phyloP scores from a whole-genome alignment of 2,329 filamentous ascomycete species.

The Talaromyces sp. region DNA sequence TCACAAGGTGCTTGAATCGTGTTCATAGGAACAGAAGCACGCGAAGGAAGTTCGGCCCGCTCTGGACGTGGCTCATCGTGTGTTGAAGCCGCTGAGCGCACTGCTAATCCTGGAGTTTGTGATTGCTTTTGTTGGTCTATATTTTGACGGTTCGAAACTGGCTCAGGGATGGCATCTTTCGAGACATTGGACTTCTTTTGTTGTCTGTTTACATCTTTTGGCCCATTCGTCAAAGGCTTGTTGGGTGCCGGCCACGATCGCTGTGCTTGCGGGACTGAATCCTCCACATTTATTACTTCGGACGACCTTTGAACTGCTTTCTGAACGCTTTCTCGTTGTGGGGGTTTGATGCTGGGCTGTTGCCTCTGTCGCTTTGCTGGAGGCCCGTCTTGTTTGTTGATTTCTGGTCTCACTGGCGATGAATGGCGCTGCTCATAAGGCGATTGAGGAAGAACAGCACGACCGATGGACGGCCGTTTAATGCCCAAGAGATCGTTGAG shows the following conservation, averaged over 20 bases:
- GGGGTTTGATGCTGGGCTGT: slow-evolving; percentile 14
- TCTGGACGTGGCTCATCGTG: background rate
- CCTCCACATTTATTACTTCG: slow-evolving; percentile 7
- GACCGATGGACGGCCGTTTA: slow-evolving; percentile 59
- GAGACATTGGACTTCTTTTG: background rate
- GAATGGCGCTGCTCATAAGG: slow-evolving; percentile 53
- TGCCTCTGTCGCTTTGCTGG: slow-evolving; percentile 30
- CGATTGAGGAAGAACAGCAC: slow-evolving; percentile 56
- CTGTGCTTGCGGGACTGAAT: background rate
- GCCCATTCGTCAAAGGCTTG: background rate
- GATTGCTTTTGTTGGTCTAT: background rate
- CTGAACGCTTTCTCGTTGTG: slow-evolving; percentile 6
- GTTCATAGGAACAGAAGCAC: background rate
- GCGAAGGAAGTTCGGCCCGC: background rate
- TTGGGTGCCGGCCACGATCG: background rate
- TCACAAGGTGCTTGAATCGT: background rate
- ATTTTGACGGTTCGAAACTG: background rate
- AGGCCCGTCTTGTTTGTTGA: background rate
- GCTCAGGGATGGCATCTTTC: background rate
- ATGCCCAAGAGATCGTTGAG: slow-evolving; percentile 62
- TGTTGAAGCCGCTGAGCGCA: background rate
- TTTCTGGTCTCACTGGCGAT: slow-evolving; percentile 10
- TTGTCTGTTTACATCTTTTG: background rate
- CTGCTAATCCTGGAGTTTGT: background rate
- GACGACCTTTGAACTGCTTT: slow-evolving; percentile 2